These are phyloP conservation scores for Ballota nigra DNA, from an alignment of 257 asterid species.

Conservation along the genomic window DNA sequence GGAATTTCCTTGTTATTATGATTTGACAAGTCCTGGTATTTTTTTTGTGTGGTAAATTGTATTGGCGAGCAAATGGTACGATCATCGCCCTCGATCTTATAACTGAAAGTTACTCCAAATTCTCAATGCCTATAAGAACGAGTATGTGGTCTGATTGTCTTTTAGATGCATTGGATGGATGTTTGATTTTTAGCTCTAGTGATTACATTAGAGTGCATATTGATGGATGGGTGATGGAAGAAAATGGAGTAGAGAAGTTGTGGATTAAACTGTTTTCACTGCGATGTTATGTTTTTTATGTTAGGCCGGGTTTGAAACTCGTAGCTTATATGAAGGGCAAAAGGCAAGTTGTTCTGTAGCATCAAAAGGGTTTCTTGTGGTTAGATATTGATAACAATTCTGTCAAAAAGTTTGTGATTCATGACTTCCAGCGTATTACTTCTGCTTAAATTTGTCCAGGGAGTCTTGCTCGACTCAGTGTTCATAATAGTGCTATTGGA, in stretches of 20 bases:
- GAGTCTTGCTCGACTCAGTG: too few relatives aligned
- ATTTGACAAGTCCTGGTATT: neutral
- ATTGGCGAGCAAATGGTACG: neutral
- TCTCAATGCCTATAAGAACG: neutral
- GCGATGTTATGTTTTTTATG: neutral
- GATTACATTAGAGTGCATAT: too few relatives aligned
- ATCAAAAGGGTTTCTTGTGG: neutral
- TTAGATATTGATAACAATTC: neutral
- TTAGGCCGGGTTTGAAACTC: neutral
- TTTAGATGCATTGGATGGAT: neutral
- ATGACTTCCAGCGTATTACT: neutral
- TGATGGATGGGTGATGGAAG: neutral
- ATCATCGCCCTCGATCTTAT: conserved; percentile 5
- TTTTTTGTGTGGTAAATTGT: conserved; percentile 6
- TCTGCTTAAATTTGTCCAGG: neutral
- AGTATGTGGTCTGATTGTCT: neutral
- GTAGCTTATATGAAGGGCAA: neutral
- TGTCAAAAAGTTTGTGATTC: neutral
- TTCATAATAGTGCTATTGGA: too few relatives aligned
- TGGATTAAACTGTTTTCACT: neutral
- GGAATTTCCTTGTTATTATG: neutral
- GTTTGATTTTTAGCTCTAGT: neutral
- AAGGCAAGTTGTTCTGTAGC: neutral
- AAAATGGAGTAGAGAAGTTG: too few relatives aligned
- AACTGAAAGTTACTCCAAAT: conserved; percentile 6